Conservation (phyloP, 768 basidiomycete genomes). For the Xerocomus spinulosus region DNA sequence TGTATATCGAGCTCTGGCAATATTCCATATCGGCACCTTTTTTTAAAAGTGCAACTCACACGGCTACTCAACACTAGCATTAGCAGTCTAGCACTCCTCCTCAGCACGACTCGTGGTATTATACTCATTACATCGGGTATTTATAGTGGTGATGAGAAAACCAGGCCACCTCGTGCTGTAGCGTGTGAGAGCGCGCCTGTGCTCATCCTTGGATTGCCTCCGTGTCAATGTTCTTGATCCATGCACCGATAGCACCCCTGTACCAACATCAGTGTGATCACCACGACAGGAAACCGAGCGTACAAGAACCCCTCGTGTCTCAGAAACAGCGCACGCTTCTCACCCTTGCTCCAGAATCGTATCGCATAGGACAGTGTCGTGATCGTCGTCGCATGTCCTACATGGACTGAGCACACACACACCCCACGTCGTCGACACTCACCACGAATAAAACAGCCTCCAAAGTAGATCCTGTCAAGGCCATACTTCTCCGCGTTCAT, state of each 20-base stretch:
- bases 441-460: constrained; percentile 98
- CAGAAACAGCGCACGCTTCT: constrained; percentile 92
- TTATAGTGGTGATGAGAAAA: constrained; percentile 21
- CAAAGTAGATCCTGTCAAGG: constrained; percentile 96
- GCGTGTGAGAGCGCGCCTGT: too few species aligned
- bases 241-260: constrained; percentile 93
- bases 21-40: constrained; percentile 38
- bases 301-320: constrained; percentile 97
- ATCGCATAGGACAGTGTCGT: constrained; percentile 98
- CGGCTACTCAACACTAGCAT: constrained; percentile 20
- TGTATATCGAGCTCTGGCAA: constrained; percentile 37
- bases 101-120: too few species aligned
- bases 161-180: constrained; percentile 30
- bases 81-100: too few species aligned
- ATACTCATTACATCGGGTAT: constrained; percentile 27
- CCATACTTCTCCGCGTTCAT: constrained; percentile 99
- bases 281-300: constrained; percentile 34
- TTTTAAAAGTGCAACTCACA: constrained; percentile 35
- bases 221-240: constrained; percentile 91
- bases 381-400: constrained; percentile 95
- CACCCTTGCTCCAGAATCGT: constrained; percentile 98
- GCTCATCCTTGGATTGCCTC: constrained; percentile 21
- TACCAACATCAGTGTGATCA: constrained; percentile 4
- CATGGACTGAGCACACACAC: constrained; percentile 8
- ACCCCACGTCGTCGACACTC: constrained; percentile 21